A percentile compares a stretch with the other conserved stretches of the same genome.
phyloP scores from a whole-genome alignment of 768 basidiomycete species.

The Trametes meyenii region DNA sequence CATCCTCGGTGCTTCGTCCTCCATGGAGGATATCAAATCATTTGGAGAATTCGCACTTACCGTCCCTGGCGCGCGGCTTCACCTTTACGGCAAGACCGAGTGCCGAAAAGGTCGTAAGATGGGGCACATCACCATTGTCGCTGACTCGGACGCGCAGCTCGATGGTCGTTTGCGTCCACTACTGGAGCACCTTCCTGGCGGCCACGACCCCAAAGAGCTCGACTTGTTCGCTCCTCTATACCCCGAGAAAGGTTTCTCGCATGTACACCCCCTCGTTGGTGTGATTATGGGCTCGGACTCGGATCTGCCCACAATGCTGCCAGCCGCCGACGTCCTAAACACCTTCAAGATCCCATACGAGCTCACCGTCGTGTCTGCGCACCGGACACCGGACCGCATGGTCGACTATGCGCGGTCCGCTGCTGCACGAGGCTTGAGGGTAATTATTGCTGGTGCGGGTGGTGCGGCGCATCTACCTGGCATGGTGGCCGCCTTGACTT shows the following conservation, averaged over 20 bases:
- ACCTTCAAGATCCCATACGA: slow-evolving; percentile 88
- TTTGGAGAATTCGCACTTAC: slow-evolving; percentile 63
- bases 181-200: slow-evolving; percentile 60
- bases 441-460: slow-evolving; percentile 95
- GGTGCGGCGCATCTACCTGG: slow-evolving; percentile 98
- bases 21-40: slow-evolving; percentile 58
- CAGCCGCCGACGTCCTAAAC: slow-evolving; percentile 83
- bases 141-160: slow-evolving; percentile 76
- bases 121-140: slow-evolving; percentile 95
- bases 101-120: slow-evolving; percentile 93
- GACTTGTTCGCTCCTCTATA: slow-evolving; percentile 54
- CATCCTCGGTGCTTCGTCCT: slow-evolving; percentile 80
- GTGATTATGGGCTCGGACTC: slow-evolving; percentile 99
- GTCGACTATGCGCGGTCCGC: slow-evolving; percentile 82
- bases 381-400: slow-evolving; percentile 89
- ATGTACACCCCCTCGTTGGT: slow-evolving; percentile 77
- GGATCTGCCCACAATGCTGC: slow-evolving; percentile 91
- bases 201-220: slow-evolving; percentile 44
- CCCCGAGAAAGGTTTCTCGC: slow-evolving; percentile 54
- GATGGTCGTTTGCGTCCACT: slow-evolving; percentile 71
- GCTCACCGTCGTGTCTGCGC: slow-evolving; percentile 94
- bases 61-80: slow-evolving; percentile 76
- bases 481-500: slow-evolving; percentile 96
- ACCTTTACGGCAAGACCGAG: slow-evolving; percentile 94
- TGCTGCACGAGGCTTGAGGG: slow-evolving; percentile 61